Evolutionary conservation across 1,284 basidiomycete species (phyloP).

Genomic region (Cryptococcus neoformans): DNA sequence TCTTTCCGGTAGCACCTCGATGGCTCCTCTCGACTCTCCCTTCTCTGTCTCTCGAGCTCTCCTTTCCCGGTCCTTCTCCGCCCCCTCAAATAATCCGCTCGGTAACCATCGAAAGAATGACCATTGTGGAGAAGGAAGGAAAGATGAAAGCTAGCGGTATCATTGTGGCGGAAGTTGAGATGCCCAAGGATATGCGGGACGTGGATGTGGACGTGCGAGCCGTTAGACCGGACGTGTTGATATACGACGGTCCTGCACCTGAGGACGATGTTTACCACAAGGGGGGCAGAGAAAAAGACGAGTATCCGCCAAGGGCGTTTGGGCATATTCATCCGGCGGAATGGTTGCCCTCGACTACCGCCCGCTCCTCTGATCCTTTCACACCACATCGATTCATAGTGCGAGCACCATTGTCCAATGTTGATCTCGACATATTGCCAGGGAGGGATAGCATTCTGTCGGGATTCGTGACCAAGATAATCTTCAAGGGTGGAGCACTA

Average conservation of each 20-base stretch:
- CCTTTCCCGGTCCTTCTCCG: slow-evolving; percentile 43
- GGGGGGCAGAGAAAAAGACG: slow-evolving; percentile 6
- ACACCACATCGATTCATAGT: slow-evolving; percentile 32
- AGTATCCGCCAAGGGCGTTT: slow-evolving; percentile 24
- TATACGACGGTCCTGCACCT: slow-evolving; percentile 41
- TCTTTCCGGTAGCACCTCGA: slow-evolving; percentile 18
- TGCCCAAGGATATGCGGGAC: slow-evolving; percentile 33
- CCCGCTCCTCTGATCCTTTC: slow-evolving; percentile 16
- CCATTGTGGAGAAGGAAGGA: slow-evolving; percentile 32
- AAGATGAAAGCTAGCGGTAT: slow-evolving; percentile 41
- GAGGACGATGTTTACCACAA: slow-evolving; percentile 15
- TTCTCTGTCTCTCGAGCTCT: slow-evolving; percentile 29
- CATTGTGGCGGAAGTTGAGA: slow-evolving; percentile 40
- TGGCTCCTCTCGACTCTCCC: slow-evolving; percentile 37
- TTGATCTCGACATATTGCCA: slow-evolving; percentile 42
- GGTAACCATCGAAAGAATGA: slow-evolving; percentile 48
- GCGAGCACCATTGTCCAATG: slow-evolving; percentile 37
- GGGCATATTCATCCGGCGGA: slow-evolving; percentile 31
- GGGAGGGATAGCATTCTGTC: slow-evolving; percentile 39
- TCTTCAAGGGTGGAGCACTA: slow-evolving; percentile 46
- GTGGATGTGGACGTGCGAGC: slow-evolving; percentile 35
- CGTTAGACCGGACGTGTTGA: slow-evolving; percentile 44
- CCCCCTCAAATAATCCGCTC: slow-evolving; percentile 41
- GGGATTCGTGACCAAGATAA: slow-evolving; percentile 47
- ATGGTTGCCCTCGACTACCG: slow-evolving; percentile 21